phyloP scores from a whole-genome alignment of 129 eudicot species.

The Chrysanthemum makinoi region DNA sequence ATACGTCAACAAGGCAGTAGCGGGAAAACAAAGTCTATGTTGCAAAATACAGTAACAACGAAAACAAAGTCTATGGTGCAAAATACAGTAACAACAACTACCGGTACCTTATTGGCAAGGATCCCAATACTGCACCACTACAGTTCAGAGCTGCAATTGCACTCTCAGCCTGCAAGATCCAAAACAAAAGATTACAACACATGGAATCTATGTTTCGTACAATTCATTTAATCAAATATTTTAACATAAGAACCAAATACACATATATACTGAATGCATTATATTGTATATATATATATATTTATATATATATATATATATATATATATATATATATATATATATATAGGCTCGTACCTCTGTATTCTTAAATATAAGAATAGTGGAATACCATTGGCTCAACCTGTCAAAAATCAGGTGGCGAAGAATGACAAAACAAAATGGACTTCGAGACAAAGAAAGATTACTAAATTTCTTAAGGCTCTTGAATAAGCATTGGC shows the following conservation, averaged over 20 bases:
- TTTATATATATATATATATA: too few relatives aligned
- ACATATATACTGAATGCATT: not conserved
- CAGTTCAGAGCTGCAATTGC: slow-evolving; percentile 84
- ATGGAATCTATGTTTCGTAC: not conserved
- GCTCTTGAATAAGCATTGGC: not conserved
- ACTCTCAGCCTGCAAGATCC: slow-evolving; percentile 62
- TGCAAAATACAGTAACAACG: too few relatives aligned
- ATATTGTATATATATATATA: too few relatives aligned
- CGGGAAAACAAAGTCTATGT: not conserved
- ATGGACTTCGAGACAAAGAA: too few relatives aligned
- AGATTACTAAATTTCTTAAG: too few relatives aligned
- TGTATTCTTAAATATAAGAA: too few relatives aligned
- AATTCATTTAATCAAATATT: not conserved
- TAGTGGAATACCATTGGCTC: too few relatives aligned
- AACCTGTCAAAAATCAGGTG: not conserved
- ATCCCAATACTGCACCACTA: slow-evolving; percentile 72
- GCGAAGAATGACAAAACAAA: not conserved
- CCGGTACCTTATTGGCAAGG: slow-evolving; percentile 59
- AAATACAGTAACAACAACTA: not conserved
- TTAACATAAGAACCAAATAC: not conserved
- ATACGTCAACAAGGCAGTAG: not conserved
- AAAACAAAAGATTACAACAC: not conserved
- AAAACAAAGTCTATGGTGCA: not conserved
- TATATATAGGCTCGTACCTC: too few relatives aligned
- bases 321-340: too few relatives aligned